Evolutionary conservation across 1,284 basidiomycete species (phyloP), one percentile per base, ranked within the genome.

Genomic region (Malassezia pachydermatis): DNA sequence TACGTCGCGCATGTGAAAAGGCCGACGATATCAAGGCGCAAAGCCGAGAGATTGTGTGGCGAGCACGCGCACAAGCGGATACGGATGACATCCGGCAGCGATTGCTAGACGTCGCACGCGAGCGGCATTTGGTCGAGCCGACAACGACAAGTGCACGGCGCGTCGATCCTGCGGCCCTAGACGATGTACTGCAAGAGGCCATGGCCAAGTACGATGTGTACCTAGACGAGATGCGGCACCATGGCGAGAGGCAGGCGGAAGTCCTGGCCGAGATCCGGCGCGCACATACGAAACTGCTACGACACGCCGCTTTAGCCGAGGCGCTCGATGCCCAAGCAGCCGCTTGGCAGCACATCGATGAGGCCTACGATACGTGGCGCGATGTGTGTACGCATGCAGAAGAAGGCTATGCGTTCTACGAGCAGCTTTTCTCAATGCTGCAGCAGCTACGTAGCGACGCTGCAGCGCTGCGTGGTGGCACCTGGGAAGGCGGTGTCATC

Each of bases 1-100:
- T 98, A 5, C 82, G 88, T 13, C 78, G 79, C 0, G 77, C 81
- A 9, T 75, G 95, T 6, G 92, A 98, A 71, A 77, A 80, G 14
- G 76, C 96, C 0, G 84, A 92, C 48, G 82, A 86, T 33, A 63
- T 88, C 7, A 79, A 79, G 43, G 55, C 59, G 40, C 48, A 57
- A 14, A 44, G 63, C 45, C 78, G 80, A 6, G 75, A 79, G 2
- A 77, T 80, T 2, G 81, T 96, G 24, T 64, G 84, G 58, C 78
- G 77, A 46, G 81, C 81, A 36, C 82, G 85, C 2, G 59, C 58
- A 10, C 22, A 32, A 27, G 24, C 24, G 36, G 45, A 52, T 16
- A 25, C 14, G 10, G 44, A 46, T 28, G 45, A 33, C 13, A 34
- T 52, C 2, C 44, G 50, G 27, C 10, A 34, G n/a, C 36, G 16